A percentile compares a stretch with the other conserved stretches of the same genome.
Evolutionary conservation across 2,329 filamentous ascomycete genomes (phyloP).

Genomic region (Plectosphaerella sp.): DNA sequence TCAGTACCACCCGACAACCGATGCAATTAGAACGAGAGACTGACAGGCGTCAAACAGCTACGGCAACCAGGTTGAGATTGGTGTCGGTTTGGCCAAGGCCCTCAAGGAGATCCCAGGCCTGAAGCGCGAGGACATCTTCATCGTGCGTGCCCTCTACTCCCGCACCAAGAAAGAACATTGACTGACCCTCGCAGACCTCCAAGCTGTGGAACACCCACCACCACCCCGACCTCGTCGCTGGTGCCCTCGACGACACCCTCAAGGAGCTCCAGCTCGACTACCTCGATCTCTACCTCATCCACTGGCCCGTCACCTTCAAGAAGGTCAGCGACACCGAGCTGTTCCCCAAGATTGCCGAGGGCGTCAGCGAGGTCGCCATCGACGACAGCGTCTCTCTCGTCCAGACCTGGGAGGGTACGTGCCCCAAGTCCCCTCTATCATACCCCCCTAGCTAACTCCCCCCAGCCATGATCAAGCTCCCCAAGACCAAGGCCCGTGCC

Average conservation of each 20-base stretch:
- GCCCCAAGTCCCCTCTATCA: too few species aligned
- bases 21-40: neutral
- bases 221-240: conserved; percentile 54
- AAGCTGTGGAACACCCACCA: conserved; percentile 66
- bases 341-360: conserved; percentile 37
- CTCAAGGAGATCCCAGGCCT: conserved; percentile 43
- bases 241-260: conserved; percentile 51
- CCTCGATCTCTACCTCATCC: conserved; percentile 59
- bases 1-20: neutral
- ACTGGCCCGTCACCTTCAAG: conserved; percentile 53
- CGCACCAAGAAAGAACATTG: neutral
- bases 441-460: conserved; percentile 12
- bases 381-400: conserved; percentile 28
- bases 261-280: conserved; percentile 53
- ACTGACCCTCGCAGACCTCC: conserved; percentile 39
- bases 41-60: conserved; percentile 30
- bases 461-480: conserved; percentile 48
- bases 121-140: conserved; percentile 51
- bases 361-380: conserved; percentile 23
- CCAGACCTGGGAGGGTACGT: conserved; percentile 39
- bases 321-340: conserved; percentile 28
- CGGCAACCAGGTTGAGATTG: conserved; percentile 60
- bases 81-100: conserved; percentile 46
- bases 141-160: conserved; percentile 17
- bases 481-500: conserved; percentile 57